Conservation (phyloP, 169 alveolate species). For the Neospora caninum region DNA sequence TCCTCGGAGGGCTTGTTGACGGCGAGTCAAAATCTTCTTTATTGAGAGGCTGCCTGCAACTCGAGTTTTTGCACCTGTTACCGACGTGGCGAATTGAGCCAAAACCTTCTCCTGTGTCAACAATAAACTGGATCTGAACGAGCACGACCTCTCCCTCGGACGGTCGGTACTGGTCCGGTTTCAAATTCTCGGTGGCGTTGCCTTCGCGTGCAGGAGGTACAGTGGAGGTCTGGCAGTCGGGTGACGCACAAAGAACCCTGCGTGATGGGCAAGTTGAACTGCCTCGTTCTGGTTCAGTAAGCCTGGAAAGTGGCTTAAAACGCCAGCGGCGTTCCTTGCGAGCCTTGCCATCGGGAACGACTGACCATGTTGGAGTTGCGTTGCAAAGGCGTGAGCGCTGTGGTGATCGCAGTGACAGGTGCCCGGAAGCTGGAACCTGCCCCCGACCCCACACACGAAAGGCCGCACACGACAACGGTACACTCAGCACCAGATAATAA, state of each 20-base stretch:
- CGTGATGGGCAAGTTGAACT: not conserved
- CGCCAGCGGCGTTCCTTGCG: not conserved
- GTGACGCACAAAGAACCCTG: not conserved
- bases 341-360: not conserved
- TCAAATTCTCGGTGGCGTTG: not conserved
- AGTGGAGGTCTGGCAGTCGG: not conserved
- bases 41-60: not conserved
- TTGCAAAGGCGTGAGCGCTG: not conserved
- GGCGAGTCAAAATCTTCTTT: not conserved
- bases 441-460: not conserved
- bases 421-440: not conserved
- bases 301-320: not conserved
- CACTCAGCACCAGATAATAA: not conserved
- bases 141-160: not conserved
- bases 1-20: not conserved
- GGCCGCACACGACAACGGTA: not conserved
- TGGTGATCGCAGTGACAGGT: not conserved
- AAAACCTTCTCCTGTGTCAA: constrained; percentile 20
- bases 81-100: not conserved
- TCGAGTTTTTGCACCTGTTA: not conserved
- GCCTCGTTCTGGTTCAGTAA: not conserved
- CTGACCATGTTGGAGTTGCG: not conserved
- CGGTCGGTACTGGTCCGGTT: not conserved
- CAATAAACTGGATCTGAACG: constrained; percentile 14
- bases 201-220: not conserved